Base-by-base conservation (phyloP, 2,329 filamentous ascomycete species). In the Neofusicoccum kwambonambiense region DNA sequence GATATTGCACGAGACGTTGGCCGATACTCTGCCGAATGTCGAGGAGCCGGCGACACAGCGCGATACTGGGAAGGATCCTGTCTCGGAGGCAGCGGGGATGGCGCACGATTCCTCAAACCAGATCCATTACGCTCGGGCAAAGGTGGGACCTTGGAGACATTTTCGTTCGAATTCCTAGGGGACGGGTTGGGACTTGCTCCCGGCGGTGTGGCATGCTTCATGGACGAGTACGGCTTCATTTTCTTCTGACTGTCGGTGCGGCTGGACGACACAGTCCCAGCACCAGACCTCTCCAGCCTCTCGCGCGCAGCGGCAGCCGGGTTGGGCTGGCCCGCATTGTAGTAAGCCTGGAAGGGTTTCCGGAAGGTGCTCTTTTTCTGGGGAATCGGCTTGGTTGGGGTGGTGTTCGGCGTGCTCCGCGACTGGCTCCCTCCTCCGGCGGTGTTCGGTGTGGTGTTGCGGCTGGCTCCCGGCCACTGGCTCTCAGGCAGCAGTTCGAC, bases 401-500 rank as follows among this genome's bases (percentile, higher is more conserved):
- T 15, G 37, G 37, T 31, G 27, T 31, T 31, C 27, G 27, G 27
- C 4, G 27, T 31, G 27, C 4, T 31, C 27, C 27, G 47, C 27
- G 56, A 35, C 31, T 47, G 31, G 39, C 52, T 35, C 4, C 56
- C 62, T 27, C 45, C 35, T 39, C 31, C 31, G 58, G n/a, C 50
- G 12, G 80, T 78, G 64, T 80, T 77, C 44, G 78, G 81, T 64
- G 77, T 81, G 69, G 81, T 84, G 65, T 81, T 88, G 80, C 68
- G 87, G 80, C 78, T 92, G 78, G 69, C 86, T 78, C 68, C 81
- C 66, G 95, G 95, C 65, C 91, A 89, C 76, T 96, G 98, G 75
- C 88, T 87, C 66, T 95, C 88, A 64, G 91, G 90, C 37, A 99
- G 85, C 5, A 99, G 86, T 75, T 96, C 87, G 74, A 99, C 95